Evolutionary conservation across 2,329 filamentous ascomycete genomes (phyloP), one percentile per base, ranked within the genome.

Genomic region (Venturia pyrina): DNA sequence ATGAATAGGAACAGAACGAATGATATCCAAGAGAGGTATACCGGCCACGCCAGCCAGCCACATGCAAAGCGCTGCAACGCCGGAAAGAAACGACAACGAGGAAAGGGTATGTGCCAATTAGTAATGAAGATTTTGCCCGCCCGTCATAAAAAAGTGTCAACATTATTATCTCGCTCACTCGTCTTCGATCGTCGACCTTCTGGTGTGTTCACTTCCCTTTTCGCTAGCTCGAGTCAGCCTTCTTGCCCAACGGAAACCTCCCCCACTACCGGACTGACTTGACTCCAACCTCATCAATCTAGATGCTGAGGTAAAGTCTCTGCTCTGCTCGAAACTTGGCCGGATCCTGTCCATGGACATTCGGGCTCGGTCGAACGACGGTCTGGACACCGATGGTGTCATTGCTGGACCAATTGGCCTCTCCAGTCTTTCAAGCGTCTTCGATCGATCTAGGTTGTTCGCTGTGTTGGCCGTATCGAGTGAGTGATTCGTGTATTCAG

Each of bases 261-360:
- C 37, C 10, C 63, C 37, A 21, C 24, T 13, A 10, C 63, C 37
- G 13, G 63, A 65, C 53, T 65, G 63, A 59, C 63, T 65, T n/a
- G 44, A 57, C 43, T 97, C 95, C 69, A 96, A 86, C 68, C 92
- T 85, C 61, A 88, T 88, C 70, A 99, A 79, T 74, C 93, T 87
- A 46, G 91, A 91, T 17, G 93, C 93, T 37, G 90, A 93, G 0
- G 93, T 96, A 73, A 97, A 96, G 72, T 98, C 95, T 71, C 87
- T 89, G 75, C 88, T 95, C 46, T 86, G 87, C 77, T 97, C 93
- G 74, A 91, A 96, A 75, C 90, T 93, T 13, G 89, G 84, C 70
- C 92, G 84, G 21, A 91, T 85, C 34, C 89, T 87, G 73, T 98
- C 95, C 85, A 96, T 93, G 0, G 91, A 96, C 68, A 87, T 86